phyloP scores from a whole-genome alignment of 352 stramenopile species.

The Phytophthora agathidicida region DNA sequence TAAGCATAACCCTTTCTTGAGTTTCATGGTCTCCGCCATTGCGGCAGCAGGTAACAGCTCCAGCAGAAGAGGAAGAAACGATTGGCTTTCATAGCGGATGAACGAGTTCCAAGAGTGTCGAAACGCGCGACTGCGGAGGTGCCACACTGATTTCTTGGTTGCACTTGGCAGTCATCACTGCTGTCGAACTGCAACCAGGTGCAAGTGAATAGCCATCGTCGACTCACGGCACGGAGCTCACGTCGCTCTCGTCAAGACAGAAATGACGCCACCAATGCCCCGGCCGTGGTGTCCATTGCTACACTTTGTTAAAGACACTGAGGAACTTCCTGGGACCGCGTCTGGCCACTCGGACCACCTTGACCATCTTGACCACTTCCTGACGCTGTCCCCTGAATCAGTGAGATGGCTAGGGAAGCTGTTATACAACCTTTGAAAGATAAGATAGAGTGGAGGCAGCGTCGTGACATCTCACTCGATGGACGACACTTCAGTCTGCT shows the following conservation, averaged over 20 bases:
- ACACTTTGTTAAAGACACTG: too few species aligned
- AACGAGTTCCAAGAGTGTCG: conserved; percentile 64
- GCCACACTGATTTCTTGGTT: conserved; percentile 61
- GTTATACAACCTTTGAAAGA: too few species aligned
- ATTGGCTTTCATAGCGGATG: conserved; percentile 40
- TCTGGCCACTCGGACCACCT: too few species aligned
- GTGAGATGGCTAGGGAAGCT: too few species aligned
- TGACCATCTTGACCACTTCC: too few species aligned
- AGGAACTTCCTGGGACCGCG: too few species aligned
- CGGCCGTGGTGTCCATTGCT: conserved; percentile 46
- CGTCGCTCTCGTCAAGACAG: conserved; percentile 47
- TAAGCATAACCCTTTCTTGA: conserved; percentile 62
- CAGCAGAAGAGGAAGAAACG: conserved; percentile 48
- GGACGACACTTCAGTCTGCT: too few species aligned
- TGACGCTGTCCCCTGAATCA: too few species aligned
- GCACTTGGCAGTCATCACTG: conserved; percentile 5
- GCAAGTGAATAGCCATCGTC: conserved; percentile 65
- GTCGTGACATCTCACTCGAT: too few species aligned
- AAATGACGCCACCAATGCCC: conserved; percentile 41
- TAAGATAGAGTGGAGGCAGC: too few species aligned
- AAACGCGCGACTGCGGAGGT: conserved; percentile 56
- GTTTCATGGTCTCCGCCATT: conserved; percentile 49
- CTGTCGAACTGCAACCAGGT: conserved; percentile 46
- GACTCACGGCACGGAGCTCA: conserved; percentile 51
- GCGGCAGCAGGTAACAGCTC: conserved; percentile 33